These are phyloP conservation scores for Pseudogymnoascus sp. DNA, from an alignment of 2,329 filamentous ascomycete genomes.

Conservation along the genomic window DNA sequence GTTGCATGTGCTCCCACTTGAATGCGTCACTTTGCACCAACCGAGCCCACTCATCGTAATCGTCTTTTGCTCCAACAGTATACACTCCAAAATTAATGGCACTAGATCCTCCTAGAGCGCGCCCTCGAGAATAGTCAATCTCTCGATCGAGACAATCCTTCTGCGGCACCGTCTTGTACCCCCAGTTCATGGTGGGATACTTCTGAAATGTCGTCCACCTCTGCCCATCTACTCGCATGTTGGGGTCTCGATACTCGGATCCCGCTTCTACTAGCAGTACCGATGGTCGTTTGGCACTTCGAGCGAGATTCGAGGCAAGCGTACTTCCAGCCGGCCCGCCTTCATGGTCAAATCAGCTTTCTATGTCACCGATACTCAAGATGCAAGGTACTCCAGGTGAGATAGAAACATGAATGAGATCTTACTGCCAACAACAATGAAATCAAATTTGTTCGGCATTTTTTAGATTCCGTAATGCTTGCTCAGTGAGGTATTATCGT, in stretches of 20 bases:
- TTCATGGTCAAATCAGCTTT: conserved; percentile 21
- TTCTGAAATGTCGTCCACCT: conserved; percentile 44
- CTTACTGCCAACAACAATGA: conserved; percentile 22
- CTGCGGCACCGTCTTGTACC: conserved; percentile 44
- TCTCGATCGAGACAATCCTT: conserved; percentile 36
- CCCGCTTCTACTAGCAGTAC: conserved; percentile 58
- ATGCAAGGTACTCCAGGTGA: neutral
- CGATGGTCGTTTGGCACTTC: conserved; percentile 38
- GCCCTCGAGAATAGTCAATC: conserved; percentile 43
- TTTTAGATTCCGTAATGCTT: no score
- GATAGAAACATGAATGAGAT: neutral
- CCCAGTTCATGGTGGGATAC: conserved; percentile 44
- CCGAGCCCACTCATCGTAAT: conserved; percentile 55
- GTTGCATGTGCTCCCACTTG: conserved; percentile 45
- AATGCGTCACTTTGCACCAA: conserved; percentile 48
- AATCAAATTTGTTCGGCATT: conserved; percentile 6
- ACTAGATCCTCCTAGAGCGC: conserved; percentile 43
- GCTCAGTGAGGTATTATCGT: no score
- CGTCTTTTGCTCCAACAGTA: conserved; percentile 47
- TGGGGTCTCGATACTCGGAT: conserved; percentile 37
- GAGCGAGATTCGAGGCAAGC: conserved; percentile 46
- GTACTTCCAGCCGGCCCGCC: conserved; percentile 54
- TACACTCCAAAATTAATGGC: conserved; percentile 50
- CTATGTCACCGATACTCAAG: no score
- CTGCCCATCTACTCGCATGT: conserved; percentile 44